Evolutionary conservation across 257 asterid species (phyloP), one percentile per base, ranked within the genome.

Genomic region (Buddleja alternifolia): DNA sequence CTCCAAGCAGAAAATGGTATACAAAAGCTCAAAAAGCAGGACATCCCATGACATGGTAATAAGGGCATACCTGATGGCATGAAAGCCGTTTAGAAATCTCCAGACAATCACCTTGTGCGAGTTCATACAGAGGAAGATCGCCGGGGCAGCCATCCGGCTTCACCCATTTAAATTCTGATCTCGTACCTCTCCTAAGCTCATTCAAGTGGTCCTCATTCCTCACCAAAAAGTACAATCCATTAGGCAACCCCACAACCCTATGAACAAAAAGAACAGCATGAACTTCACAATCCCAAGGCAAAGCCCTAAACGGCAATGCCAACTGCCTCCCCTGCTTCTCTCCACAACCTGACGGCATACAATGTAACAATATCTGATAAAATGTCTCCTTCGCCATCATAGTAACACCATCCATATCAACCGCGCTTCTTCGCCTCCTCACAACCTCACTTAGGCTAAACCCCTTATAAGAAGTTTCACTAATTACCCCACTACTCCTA

Each of bases 371-470:
- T 67, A 88, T 84, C 81, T 90, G 97, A 82, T 81, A 93, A 66
- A 93, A 88, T 0, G 98, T 84, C 25, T 90, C 96, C 67, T 72
- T 86, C 9, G 75, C 46, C 81, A 93, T 88, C 19, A 2, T 42
- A 2, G 93, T 93, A 36, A 45, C 47, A 36, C 95, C 96, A 84
- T 93, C 98, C 98, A 93, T 90, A 80, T 90, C 98, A 66, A 93
- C 98, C 2, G 98, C 98, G 23, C 98, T 93, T 73, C 97, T 84
- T 3, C 98, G 85, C 71, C 80, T 93, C 73, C 98, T 85, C 67
- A 84, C 91, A 65, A 90, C 65, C 75, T 93, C 94, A 42, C 84
- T 79, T 25, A 93, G 70, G 76, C 77, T 84, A 62, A 82, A 63
- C 37, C 77, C 87, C 79, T 74, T 79, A 66, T 88, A 93, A 71